phyloP scores from a whole-genome alignment of 2,329 filamentous ascomycete species.

The Dryadomyces quercivorus region DNA sequence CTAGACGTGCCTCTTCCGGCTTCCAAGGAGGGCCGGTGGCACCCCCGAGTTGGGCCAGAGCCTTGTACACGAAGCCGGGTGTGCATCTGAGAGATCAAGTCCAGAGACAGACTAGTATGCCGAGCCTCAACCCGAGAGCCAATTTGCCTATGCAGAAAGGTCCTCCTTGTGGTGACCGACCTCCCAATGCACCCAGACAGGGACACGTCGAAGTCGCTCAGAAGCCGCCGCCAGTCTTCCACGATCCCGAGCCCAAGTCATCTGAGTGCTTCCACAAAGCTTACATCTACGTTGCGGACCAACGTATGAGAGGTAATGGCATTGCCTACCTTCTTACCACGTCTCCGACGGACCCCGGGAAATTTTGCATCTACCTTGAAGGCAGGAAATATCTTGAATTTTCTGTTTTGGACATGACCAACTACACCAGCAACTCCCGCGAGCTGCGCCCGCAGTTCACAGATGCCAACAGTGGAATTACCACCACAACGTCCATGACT shows the following conservation, averaged over 20 bases:
- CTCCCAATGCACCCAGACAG: background rate
- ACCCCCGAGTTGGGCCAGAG: too few relatives aligned
- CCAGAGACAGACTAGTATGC: too few relatives aligned
- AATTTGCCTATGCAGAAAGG: too few relatives aligned
- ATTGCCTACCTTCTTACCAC: constrained; percentile 4
- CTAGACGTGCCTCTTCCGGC: too few relatives aligned
- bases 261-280: constrained; percentile 4
- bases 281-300: constrained; percentile 6
- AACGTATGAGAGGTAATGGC: constrained; percentile 6
- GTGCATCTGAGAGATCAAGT: too few relatives aligned
- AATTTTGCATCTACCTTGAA: constrained; percentile 8
- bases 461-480: constrained; percentile 7
- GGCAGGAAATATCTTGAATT: constrained; percentile 10
- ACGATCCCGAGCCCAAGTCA: background rate
- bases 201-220: background rate
- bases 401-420: constrained; percentile 9
- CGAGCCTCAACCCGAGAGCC: too few relatives aligned
- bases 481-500: constrained; percentile 8
- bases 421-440: constrained; percentile 9
- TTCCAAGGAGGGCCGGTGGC: too few relatives aligned
- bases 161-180: too few relatives aligned
- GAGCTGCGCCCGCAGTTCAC: constrained; percentile 9
- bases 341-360: constrained; percentile 1
- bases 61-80: too few relatives aligned
- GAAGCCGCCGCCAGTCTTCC: background rate